A percentile compares a stretch with the other conserved stretches of the same genome.
These are phyloP conservation scores for Sporothrix euskadiensis DNA, from an alignment of 2,329 filamentous ascomycete genomes.

Conservation along the genomic window DNA sequence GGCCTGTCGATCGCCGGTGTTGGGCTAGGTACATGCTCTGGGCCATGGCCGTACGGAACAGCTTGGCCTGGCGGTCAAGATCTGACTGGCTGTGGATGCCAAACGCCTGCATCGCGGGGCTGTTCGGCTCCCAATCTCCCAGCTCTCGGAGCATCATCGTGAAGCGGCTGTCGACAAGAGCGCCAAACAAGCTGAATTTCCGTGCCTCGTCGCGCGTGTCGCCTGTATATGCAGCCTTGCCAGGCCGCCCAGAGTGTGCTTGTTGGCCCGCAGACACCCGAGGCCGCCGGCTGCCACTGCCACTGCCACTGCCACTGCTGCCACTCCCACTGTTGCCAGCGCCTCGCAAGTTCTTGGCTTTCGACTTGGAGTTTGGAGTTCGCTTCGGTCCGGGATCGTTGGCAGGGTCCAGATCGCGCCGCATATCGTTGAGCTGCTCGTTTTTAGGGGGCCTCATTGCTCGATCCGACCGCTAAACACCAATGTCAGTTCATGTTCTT, in stretches of 20 bases:
- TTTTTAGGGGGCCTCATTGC: background rate
- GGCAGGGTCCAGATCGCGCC: background rate
- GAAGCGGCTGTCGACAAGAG: conserved; percentile 40
- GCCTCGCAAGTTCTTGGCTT: background rate
- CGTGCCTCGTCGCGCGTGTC: conserved; percentile 16
- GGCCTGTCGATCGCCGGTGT: conserved; percentile 41
- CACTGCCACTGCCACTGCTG: background rate
- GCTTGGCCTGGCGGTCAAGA: conserved; percentile 46
- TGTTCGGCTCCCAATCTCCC: conserved; percentile 34
- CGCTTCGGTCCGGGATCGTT: background rate
- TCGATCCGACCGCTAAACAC: background rate
- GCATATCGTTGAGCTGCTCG: background rate
- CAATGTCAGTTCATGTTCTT: background rate
- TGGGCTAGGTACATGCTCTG: conserved; percentile 49
- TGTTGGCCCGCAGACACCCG: background rate
- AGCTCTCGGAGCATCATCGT: conserved; percentile 40
- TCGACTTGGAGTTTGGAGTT: background rate
- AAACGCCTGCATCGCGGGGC: conserved; percentile 39
- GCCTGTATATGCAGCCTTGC: background rate
- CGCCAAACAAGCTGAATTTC: conserved; percentile 37
- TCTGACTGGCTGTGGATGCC: conserved; percentile 45
- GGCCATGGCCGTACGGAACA: conserved; percentile 50
- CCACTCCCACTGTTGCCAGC: background rate
- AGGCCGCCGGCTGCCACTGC: background rate
- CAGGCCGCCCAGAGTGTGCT: background rate